Evolutionary conservation across 2,329 filamentous ascomycete species (phyloP).

Genomic region (Microdochium nivale): DNA sequence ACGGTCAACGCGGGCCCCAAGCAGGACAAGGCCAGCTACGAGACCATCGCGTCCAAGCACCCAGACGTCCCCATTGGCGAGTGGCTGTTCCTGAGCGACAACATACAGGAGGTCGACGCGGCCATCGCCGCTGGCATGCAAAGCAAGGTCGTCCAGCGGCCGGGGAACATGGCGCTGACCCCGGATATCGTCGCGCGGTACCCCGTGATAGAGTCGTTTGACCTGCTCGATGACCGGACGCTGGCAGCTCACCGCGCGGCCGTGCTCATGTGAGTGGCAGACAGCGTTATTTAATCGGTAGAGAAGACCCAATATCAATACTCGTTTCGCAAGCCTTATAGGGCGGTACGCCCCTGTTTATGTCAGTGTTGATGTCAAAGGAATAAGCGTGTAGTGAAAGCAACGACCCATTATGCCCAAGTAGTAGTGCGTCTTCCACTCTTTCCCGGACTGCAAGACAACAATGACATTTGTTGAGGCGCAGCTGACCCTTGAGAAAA

Average conservation of each 20-base stretch:
- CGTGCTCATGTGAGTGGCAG: background rate
- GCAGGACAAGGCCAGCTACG: constrained; percentile 58
- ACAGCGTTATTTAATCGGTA: background rate
- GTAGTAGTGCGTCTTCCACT: too few relatives aligned
- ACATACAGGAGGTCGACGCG: constrained; percentile 59
- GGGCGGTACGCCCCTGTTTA: too few relatives aligned
- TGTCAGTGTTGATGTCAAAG: too few relatives aligned
- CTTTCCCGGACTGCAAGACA: too few relatives aligned
- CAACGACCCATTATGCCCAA: too few relatives aligned
- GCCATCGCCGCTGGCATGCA: constrained; percentile 55
- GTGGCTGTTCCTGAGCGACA: constrained; percentile 78
- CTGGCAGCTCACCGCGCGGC: background rate
- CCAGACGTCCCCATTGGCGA: constrained; percentile 36
- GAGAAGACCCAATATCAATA: background rate
- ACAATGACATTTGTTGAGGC: too few relatives aligned
- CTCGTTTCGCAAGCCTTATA: background rate
- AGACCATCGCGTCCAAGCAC: constrained; percentile 46
- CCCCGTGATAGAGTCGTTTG: constrained; percentile 18
- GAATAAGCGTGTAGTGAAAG: too few relatives aligned
- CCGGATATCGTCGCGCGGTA: constrained; percentile 30
- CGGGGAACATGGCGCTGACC: constrained; percentile 60
- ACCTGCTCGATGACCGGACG: constrained; percentile 13
- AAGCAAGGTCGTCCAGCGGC: constrained; percentile 52
- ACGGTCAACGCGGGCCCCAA: constrained; percentile 75
- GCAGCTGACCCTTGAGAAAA: too few relatives aligned